Conservation (phyloP, 163 green algal species). For the Smithsoniella earleae region DNA sequence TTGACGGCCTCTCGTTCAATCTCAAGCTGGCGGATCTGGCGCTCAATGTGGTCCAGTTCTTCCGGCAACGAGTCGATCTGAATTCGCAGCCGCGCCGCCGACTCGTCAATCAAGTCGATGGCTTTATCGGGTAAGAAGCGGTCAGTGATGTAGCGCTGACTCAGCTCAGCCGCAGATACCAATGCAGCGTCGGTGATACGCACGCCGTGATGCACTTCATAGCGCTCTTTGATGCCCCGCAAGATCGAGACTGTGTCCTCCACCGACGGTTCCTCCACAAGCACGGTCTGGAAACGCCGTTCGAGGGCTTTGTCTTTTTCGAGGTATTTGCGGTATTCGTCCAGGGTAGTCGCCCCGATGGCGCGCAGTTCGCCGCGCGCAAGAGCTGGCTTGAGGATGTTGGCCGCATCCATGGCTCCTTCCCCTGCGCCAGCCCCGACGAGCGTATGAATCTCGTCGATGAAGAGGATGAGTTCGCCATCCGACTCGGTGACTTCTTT, state of each 20-base stretch:
- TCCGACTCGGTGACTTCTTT: constrained; percentile 71
- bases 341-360: constrained; percentile 88
- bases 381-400: constrained; percentile 87
- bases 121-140: constrained; percentile 81
- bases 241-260: constrained; percentile 84
- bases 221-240: constrained; percentile 70
- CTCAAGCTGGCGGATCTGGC: constrained; percentile 83
- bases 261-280: constrained; percentile 80
- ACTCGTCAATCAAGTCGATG: constrained; percentile 93
- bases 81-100: constrained; percentile 93
- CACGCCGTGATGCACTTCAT: constrained; percentile 83
- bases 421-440: constrained; percentile 62
- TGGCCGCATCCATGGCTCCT: constrained; percentile 79
- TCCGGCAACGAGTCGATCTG: constrained; percentile 89
- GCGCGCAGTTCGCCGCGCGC: constrained; percentile 80
- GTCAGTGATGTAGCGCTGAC: constrained; percentile 62
- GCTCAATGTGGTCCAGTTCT: constrained; percentile 86
- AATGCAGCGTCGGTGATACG: constrained; percentile 82
- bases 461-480: constrained; percentile 84
- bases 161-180: constrained; percentile 69
- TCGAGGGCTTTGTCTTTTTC: constrained; percentile 92
- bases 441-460: constrained; percentile 96
- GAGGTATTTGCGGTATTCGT: constrained; percentile 94
- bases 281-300: constrained; percentile 88
- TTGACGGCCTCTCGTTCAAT: constrained; percentile 85